Evolutionary conservation across 495 filamentous ascomycete species (phyloP).

Genomic region (Articulospora tetracladia): DNA sequence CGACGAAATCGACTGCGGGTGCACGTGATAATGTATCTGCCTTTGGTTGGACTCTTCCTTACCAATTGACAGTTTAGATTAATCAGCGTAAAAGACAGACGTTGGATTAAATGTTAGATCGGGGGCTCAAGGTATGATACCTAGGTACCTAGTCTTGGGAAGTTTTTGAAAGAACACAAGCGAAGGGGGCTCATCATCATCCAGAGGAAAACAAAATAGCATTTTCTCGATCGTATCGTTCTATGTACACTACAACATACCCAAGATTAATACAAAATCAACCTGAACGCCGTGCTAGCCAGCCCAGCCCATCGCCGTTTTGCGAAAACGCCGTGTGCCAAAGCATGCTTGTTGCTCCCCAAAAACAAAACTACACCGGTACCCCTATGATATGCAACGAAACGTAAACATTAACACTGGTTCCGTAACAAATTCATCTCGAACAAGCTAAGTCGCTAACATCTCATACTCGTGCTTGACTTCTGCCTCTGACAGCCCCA

Average conservation of each 20-base stretch:
- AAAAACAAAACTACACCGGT: slow-evolving; percentile 1
- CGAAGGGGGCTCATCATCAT: neutral
- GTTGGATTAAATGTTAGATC: too few species aligned
- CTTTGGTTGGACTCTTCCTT: too few species aligned
- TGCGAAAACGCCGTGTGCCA: slow-evolving; percentile 20
- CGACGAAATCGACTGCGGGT: neutral
- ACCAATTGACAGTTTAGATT: too few species aligned
- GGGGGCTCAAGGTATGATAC: too few species aligned
- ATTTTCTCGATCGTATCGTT: neutral
- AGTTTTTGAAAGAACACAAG: too few species aligned
- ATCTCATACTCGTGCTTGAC: slow-evolving; percentile 10
- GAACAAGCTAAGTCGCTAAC: neutral
- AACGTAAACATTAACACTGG: neutral
- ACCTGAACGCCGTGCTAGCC: slow-evolving; percentile 11
- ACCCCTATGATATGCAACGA: neutral
- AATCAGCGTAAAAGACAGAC: too few species aligned
- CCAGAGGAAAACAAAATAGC: slow-evolving; percentile 1
- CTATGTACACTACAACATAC: slow-evolving; percentile 17
- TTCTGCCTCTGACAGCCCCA: slow-evolving; percentile 19
- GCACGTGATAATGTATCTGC: slow-evolving; percentile 10
- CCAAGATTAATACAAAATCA: neutral
- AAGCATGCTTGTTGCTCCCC: neutral
- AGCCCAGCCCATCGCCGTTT: neutral
- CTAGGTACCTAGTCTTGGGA: too few species aligned
- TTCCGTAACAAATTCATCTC: neutral